Percentiles rank a stretch among this genome's conserved stretches.
These are phyloP conservation scores for Taiwanofungus camphoratus DNA, from an alignment of 1,284 basidiomycete species.

Conservation along the genomic window DNA sequence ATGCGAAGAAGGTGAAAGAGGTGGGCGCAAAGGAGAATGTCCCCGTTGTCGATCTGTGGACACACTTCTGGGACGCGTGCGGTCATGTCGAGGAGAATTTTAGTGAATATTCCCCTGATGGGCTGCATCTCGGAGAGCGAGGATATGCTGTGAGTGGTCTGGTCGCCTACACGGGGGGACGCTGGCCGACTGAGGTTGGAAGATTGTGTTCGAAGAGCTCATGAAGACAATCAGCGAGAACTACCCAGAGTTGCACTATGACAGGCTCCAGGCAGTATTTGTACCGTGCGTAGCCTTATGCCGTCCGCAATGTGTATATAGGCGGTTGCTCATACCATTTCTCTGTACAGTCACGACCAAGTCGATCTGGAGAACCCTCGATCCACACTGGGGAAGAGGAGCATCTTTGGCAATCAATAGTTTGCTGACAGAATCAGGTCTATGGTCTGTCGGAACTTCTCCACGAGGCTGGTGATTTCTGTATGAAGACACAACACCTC, in stretches of 20 bases:
- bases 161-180: too few relatives aligned
- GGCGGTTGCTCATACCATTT: not conserved
- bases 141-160: slow-evolving; percentile 60
- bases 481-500: too few relatives aligned
- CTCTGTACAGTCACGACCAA: slow-evolving; percentile 13
- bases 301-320: not conserved
- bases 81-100: slow-evolving; percentile 50
- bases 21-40: slow-evolving; percentile 51
- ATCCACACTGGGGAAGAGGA: slow-evolving; percentile 7
- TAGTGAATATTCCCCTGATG: slow-evolving; percentile 54
- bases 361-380: slow-evolving; percentile 14
- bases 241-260: slow-evolving; percentile 68
- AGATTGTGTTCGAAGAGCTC: slow-evolving; percentile 67
- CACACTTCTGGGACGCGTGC: slow-evolving; percentile 56
- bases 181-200: not conserved
- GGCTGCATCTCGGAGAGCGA: slow-evolving; percentile 66
- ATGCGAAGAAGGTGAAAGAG: slow-evolving; percentile 62
- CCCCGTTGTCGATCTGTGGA: slow-evolving; percentile 68
- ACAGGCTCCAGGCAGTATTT: slow-evolving; percentile 50
- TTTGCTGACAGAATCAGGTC: too few relatives aligned
- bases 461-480: too few relatives aligned
- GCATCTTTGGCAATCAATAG: too few relatives aligned
- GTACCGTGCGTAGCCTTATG: slow-evolving; percentile 34
- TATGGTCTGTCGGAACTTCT: too few relatives aligned
- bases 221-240: slow-evolving; percentile 48